Evolutionary conservation across 2,329 filamentous ascomycete genomes (phyloP).

Genomic region (Colletotrichum agaves): DNA sequence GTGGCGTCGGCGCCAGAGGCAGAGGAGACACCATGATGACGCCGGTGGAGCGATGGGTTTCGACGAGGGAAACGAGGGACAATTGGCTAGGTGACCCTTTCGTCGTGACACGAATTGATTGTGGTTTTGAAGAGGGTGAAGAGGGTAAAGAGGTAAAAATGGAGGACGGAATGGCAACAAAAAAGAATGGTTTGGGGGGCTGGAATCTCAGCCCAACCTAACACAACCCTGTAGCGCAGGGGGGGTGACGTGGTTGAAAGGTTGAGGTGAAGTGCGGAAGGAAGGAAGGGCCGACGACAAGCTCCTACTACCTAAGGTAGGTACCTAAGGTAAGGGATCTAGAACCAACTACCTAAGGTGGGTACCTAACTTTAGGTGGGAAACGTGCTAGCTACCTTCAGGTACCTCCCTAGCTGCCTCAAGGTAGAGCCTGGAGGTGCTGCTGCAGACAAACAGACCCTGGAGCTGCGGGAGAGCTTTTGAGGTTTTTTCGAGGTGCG

Average conservation of each 20-base stretch:
- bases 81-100: constrained; percentile 35
- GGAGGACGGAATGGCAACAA: constrained; percentile 1
- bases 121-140: constrained; percentile 1
- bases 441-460: too few species aligned
- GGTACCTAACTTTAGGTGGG: neutral
- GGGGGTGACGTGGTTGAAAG: constrained; percentile 35
- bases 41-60: constrained; percentile 16
- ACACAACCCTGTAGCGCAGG: constrained; percentile 34
- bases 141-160: neutral
- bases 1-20: constrained; percentile 63
- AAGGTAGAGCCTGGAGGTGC: neutral
- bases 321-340: too few species aligned
- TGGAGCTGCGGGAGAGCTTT: too few species aligned
- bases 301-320: neutral
- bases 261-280: neutral
- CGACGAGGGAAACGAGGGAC: constrained; percentile 33
- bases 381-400: too few species aligned
- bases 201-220: constrained; percentile 35
- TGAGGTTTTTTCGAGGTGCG: neutral
- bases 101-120: constrained; percentile 27
- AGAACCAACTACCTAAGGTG: neutral
- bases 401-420: neutral
- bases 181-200: constrained; percentile 30
- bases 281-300: neutral
- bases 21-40: constrained; percentile 50